Evolutionary conservation across 176 grass and related monocot species (phyloP).

Genomic region (Bromus sterilis): DNA sequence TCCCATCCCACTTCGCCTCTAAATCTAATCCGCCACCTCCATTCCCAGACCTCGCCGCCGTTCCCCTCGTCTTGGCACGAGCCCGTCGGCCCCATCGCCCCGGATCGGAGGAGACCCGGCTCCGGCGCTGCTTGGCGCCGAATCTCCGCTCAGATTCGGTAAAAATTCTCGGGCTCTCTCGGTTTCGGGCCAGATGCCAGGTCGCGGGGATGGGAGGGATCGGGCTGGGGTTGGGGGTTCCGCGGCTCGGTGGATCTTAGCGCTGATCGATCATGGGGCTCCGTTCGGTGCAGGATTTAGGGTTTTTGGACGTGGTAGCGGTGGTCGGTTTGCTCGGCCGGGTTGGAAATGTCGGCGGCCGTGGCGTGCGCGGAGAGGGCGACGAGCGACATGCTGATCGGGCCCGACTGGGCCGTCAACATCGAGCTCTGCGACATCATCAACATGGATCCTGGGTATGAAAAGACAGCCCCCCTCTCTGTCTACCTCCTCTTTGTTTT

Average conservation of each 20-base stretch:
- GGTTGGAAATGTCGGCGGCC: conserved; percentile 35
- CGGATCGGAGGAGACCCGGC: neutral
- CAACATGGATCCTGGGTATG: conserved; percentile 86
- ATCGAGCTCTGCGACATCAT: conserved; percentile 99
- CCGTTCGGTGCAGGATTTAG: conserved; percentile 24
- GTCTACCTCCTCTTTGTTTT: neutral
- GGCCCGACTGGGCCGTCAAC: conserved; percentile 94
- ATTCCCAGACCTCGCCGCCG: neutral
- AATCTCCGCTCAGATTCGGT: conserved; percentile 41
- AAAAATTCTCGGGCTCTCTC: neutral
- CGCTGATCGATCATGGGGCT: conserved; percentile 14
- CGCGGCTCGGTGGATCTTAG: conserved; percentile 6
- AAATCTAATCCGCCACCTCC: neutral
- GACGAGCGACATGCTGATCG: conserved; percentile 85
- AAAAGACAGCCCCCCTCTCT: neutral
- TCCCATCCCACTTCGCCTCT: conserved; percentile 10
- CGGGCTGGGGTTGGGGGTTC: neutral
- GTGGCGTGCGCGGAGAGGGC: conserved; percentile 78
- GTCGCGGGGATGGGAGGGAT: neutral
- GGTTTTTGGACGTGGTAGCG: neutral
- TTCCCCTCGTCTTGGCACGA: neutral
- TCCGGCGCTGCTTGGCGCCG: neutral
- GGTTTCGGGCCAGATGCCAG: neutral
- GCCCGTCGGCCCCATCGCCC: neutral
- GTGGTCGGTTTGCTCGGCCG: neutral